Base-by-base conservation (phyloP, 345 rosid genomes). In the Syzygium grande region DNA sequence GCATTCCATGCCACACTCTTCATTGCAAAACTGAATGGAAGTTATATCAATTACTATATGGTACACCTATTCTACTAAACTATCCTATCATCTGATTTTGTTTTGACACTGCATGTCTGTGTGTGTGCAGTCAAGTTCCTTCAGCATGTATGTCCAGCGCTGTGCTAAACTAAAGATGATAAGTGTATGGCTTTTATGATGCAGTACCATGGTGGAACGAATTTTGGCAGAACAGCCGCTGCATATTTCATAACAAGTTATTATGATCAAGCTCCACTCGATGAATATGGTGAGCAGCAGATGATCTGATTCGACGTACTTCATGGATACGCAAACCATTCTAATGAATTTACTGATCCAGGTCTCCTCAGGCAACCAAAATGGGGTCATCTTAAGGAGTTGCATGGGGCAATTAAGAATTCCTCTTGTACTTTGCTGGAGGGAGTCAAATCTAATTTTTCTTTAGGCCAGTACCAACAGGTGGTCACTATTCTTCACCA, bases 201-300 rank as follows among this genome's bases (percentile, higher is more conserved):
- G 19, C 68, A 97, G 99, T 97, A 95, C 87, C 99, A 97, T 56
- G 99, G 99, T 13, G 99, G 99, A 88, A 97, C 99, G 5, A 97
- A 95, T 93, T 95, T 97, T 80, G 99, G 99, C 85, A 94, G 99
- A 87, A 92, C 95, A 49, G 92, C 95, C 4, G 86, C 98, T n/a
- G 93, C 95, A 19, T 95, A 93, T 88, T 87, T 94, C 54, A 93
- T 94, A 49, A 92, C 98, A 52, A 89, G 96, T 89, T 96, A 96
- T 85, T 97, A 97, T 25, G 99, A 97, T 90, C 94, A 94, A 90
- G 98, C 99, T 90, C 99, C 99, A 23, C 90, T 97, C 0, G 99
- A 96, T 59, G 99, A 97, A 89, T 97, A 95, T 30, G 99, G 99
- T 97, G 61, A 85, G 92, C 22, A 21, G 59, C 73, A 54, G 61